phyloP scores from a whole-genome alignment of 257 asterid species.

The Capsicum chinense region DNA sequence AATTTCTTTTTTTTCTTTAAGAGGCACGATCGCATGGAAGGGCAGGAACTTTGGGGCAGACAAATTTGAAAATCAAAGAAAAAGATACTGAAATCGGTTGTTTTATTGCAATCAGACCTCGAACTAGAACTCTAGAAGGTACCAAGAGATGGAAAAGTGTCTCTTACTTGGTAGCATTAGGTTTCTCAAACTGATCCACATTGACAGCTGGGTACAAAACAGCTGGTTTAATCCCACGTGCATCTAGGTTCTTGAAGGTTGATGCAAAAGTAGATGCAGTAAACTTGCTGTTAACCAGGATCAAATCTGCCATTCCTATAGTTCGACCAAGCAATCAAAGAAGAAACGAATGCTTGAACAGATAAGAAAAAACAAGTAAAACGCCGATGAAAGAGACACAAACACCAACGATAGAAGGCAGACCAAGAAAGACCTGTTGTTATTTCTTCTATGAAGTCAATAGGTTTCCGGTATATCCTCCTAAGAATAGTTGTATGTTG shows the following conservation, averaged over 20 bases:
- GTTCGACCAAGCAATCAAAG: slow-evolving; percentile 24
- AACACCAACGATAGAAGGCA: neutral
- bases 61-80: slow-evolving; percentile 11
- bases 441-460: slow-evolving; percentile 79
- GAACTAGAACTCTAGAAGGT: slow-evolving; percentile 45
- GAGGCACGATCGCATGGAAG: neutral
- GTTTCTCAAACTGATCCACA: slow-evolving; percentile 74
- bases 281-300: slow-evolving; percentile 92
- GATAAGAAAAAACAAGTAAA: neutral
- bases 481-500: slow-evolving; percentile 78
- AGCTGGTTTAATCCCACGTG: slow-evolving; percentile 77
- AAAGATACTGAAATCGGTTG: neutral
- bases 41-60: neutral
- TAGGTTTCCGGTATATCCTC: slow-evolving; percentile 87
- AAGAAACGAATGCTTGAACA: slow-evolving; percentile 3
- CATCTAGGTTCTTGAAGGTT: slow-evolving; percentile 75
- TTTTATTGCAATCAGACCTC: slow-evolving; percentile 32
- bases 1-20: no score
- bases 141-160: slow-evolving; percentile 39
- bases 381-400: neutral
- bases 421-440: slow-evolving; percentile 70
- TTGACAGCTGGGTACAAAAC: slow-evolving; percentile 97
- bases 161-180: slow-evolving; percentile 62
- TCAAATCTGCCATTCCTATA: slow-evolving; percentile 92
- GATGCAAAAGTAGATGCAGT: slow-evolving; percentile 91